Percentiles rank a stretch among this genome's conserved stretches.
These are phyloP conservation scores for Pseudogymnoascus sp. DNA, from an alignment of 2,329 filamentous ascomycete species.

Conservation along the genomic window DNA sequence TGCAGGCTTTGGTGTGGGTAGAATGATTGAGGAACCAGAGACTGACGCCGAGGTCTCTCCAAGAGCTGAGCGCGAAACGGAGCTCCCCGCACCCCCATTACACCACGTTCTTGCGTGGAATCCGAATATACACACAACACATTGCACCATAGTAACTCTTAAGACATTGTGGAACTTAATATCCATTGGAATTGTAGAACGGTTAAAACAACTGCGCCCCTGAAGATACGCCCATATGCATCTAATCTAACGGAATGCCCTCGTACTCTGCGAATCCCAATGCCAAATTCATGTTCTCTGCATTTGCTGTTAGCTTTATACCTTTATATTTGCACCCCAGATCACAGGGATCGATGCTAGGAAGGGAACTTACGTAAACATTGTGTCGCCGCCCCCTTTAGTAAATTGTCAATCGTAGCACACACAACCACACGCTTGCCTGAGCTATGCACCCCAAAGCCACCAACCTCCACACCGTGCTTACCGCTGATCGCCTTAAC, in stretches of 20 bases:
- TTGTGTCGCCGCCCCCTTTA: conserved; percentile 89
- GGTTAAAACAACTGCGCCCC: not conserved
- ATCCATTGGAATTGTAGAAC: conserved; percentile 2
- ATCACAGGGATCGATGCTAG: conserved; percentile 14
- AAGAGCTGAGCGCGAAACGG: too few relatives aligned
- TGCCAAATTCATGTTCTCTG: conserved; percentile 91
- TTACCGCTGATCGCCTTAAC: conserved; percentile 79
- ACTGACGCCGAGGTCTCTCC: not conserved
- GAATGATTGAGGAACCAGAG: not conserved
- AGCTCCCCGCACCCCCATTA: not conserved
- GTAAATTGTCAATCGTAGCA: conserved; percentile 85
- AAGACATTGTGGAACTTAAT: not conserved
- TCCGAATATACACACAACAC: not conserved
- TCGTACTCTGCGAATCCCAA: conserved; percentile 83
- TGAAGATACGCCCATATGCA: not conserved
- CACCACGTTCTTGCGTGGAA: not conserved
- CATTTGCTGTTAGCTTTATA: conserved; percentile 14
- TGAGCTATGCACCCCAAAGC: conserved; percentile 83
- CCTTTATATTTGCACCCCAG: not conserved
- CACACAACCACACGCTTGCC: conserved; percentile 93
- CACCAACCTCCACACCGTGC: conserved; percentile 89
- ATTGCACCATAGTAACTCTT: not conserved
- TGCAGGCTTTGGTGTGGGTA: not conserved
- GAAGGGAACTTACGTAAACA: conserved; percentile 65
- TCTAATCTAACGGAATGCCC: conserved; percentile 57